Conservation (phyloP, 768 basidiomycete genomes). For the Krasilnikovozyma curviuscula region DNA sequence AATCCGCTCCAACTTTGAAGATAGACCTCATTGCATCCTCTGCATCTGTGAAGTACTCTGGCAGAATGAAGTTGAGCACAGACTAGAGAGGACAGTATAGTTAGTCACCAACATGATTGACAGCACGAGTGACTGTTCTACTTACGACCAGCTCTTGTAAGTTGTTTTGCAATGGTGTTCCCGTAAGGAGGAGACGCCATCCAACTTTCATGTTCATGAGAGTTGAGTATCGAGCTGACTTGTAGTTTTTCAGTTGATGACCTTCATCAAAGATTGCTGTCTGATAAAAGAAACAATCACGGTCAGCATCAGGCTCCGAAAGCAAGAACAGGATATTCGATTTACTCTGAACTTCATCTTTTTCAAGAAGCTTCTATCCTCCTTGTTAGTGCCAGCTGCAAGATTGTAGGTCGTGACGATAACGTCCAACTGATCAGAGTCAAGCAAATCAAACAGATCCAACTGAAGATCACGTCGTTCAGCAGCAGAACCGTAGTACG, state of each 20-base stretch:
- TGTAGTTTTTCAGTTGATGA: slow-evolving; percentile 89
- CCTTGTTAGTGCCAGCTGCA: slow-evolving; percentile 65
- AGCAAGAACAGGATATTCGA: neutral
- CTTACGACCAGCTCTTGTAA: slow-evolving; percentile 32
- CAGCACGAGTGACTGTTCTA: slow-evolving; percentile 20
- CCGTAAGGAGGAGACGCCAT: slow-evolving; percentile 84
- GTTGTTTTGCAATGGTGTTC: slow-evolving; percentile 65
- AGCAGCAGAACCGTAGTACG: slow-evolving; percentile 84
- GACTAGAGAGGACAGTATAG: slow-evolving; percentile 38
- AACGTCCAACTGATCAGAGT: slow-evolving; percentile 61
- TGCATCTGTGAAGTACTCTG: slow-evolving; percentile 59
- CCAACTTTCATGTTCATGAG: slow-evolving; percentile 63
- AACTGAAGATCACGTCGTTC: slow-evolving; percentile 54
- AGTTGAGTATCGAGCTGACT: slow-evolving; percentile 86
- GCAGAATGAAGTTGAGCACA: slow-evolving; percentile 91
- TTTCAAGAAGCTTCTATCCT: slow-evolving; percentile 73
- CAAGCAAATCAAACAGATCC: slow-evolving; percentile 33
- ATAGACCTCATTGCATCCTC: slow-evolving; percentile 70
- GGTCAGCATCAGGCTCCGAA: no score
- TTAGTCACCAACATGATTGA: neutral
- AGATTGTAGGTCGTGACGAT: slow-evolving; percentile 91
- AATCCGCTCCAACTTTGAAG: slow-evolving; percentile 81
- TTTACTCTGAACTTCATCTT: slow-evolving; percentile 81
- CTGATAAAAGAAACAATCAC: slow-evolving; percentile 29
- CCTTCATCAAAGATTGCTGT: slow-evolving; percentile 92